Evolutionary conservation across 2,329 filamentous ascomycete species (phyloP), one percentile per base, ranked within the genome.

Genomic region (Bipolaris zeicola): DNA sequence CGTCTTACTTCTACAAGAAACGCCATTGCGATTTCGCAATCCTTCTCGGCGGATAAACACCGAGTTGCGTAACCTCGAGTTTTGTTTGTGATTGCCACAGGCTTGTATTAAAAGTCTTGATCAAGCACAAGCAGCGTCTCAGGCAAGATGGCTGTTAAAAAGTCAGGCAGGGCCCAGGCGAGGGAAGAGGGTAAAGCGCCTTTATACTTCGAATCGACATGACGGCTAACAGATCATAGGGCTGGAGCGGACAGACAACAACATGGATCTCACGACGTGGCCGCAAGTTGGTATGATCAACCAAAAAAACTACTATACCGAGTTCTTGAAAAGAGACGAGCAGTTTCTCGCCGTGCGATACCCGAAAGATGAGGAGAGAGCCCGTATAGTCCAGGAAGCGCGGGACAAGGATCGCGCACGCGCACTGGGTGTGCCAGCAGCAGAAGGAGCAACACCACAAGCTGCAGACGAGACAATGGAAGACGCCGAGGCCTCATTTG

Each of bases 271-370:
- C 73, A 91, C 92, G 45, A 96, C 85, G 76, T 99, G 95, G 94
- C 94, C 95, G 8, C 89, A 95, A 72, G 88, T 96, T 55, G 84
- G 86, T 41, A 91, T 95, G 69, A 99, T 99, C 78, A 99, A 99
- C 75, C 95, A 99, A 77, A 99, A 99, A 81, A 99, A 99, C 77
- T 99, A 99, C 78, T 75, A 72, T 60, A 96, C 92, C 59, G 95
- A 99, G 74, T 99, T 96, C 69, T 90, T 99, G 79, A 99, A 99
- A 81, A 89, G 94, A 71, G 95, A 99, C 80, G 95, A 98, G 70
- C 95, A 99, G 79, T 88, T 96, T 57, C 87, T 99, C 33, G 92
- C 94, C 11, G 86, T 94, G 53, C 88, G 95, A 69, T 85, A 96
- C 14, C 92, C 96, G 69, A 89, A 88, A 76, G 95, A 99, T 75